phyloP scores from a whole-genome alignment of 352 stramenopile genomes.

The Globisporangium echinulatum region DNA sequence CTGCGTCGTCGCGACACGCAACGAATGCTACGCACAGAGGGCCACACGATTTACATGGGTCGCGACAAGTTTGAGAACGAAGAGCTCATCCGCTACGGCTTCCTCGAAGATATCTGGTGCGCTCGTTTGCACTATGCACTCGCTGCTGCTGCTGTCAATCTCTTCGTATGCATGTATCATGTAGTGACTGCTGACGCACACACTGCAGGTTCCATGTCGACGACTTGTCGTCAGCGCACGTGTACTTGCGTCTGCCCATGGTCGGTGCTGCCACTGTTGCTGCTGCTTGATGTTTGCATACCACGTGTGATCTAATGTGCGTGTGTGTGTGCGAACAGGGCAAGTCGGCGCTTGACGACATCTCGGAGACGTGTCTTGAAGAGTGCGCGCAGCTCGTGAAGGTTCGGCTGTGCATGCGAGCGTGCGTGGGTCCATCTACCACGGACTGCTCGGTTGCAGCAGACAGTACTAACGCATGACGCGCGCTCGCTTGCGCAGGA shows the following conservation, averaged over 20 bases:
- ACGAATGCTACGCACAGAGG: slow-evolving; percentile 29
- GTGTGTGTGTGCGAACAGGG: slow-evolving; percentile 23
- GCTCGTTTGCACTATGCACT: not conserved
- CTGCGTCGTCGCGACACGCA: not conserved
- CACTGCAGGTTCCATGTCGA: slow-evolving; percentile 94
- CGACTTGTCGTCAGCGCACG: slow-evolving; percentile 96
- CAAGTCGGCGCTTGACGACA: slow-evolving; percentile 66
- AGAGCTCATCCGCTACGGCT: slow-evolving; percentile 97
- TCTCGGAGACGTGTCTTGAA: slow-evolving; percentile 76
- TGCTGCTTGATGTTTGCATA: not conserved
- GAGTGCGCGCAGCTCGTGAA: slow-evolving; percentile 91
- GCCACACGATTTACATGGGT: slow-evolving; percentile 95
- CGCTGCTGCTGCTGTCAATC: not conserved
- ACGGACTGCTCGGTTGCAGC: not conserved
- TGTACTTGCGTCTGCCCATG: slow-evolving; percentile 94
- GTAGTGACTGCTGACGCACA: not conserved
- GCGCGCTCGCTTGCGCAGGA: slow-evolving; percentile 28
- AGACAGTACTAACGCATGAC: not conserved
- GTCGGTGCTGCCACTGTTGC: slow-evolving; percentile 17
- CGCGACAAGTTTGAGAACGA: slow-evolving; percentile 99
- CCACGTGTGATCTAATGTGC: not conserved
- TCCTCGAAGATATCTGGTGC: slow-evolving; percentile 92
- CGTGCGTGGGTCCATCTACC: too few relatives aligned
- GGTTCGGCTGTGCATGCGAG: slow-evolving; percentile 21
- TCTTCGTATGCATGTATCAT: not conserved